phyloP scores from a whole-genome alignment of 164 flowering plant genomes.

The Sedum album region DNA sequence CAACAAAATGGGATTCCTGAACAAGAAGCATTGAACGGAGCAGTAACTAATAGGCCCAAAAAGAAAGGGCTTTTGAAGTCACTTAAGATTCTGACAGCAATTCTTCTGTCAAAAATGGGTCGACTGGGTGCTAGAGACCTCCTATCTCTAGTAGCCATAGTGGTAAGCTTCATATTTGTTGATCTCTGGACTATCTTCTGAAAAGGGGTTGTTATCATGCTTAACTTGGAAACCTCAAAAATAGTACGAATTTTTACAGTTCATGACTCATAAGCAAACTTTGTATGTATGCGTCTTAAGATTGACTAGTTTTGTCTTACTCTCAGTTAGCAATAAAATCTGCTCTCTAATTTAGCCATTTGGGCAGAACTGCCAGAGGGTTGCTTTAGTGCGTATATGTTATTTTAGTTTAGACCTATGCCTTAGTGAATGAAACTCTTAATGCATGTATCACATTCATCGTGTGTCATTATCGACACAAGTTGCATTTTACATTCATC shows the following conservation, averaged over 20 bases:
- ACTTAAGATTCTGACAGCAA: slow-evolving; percentile 62
- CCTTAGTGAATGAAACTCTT: not conserved
- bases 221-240: not conserved
- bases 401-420: not conserved
- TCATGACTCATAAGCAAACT: not conserved
- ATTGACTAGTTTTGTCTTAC: no score
- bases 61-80: slow-evolving; percentile 72
- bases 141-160: slow-evolving; percentile 58
- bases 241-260: not conserved
- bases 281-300: not conserved
- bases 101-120: slow-evolving; percentile 81
- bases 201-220: not conserved
- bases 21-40: slow-evolving; percentile 21
- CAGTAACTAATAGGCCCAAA: slow-evolving; percentile 21
- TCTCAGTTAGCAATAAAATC: no score
- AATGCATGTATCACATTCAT: not conserved
- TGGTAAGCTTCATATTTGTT: slow-evolving; percentile 37
- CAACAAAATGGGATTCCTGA: slow-evolving; percentile 29
- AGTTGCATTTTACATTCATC: not conserved
- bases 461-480: not conserved
- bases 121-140: slow-evolving; percentile 58
- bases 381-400: not conserved
- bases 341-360: no score
- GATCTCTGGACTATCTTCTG: not conserved
- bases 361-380: not conserved